These are phyloP conservation scores for Plasmodiophora brassicae DNA, from an alignment of 208 protist species.

Conservation along the genomic window DNA sequence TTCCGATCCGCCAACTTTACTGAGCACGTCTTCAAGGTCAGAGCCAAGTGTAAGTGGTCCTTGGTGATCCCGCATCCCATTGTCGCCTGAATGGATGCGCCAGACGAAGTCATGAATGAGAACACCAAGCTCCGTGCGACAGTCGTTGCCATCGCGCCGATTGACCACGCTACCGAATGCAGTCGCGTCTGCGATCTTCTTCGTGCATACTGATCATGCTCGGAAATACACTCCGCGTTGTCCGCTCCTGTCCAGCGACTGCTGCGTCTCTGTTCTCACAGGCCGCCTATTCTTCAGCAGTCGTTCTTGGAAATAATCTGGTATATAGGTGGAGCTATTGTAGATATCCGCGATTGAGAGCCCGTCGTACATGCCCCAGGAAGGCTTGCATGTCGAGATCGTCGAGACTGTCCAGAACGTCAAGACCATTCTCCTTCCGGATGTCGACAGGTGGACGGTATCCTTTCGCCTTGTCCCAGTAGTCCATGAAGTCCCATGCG, in stretches of 20 bases:
- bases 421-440: not conserved
- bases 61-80: not conserved
- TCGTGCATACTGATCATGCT: not conserved
- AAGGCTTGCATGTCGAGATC: not conserved
- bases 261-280: no score
- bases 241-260: no score
- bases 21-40: constrained; percentile 1
- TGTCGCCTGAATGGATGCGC: not conserved
- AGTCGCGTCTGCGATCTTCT: not conserved
- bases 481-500: constrained; percentile 23
- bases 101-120: not conserved
- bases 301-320: no score
- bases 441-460: not conserved
- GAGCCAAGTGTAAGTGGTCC: constrained; percentile 30
- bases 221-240: no score
- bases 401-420: not conserved
- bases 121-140: not conserved
- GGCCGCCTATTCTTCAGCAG: no score
- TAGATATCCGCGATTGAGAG: no score
- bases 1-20: constrained; percentile 16
- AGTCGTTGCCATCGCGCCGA: not conserved
- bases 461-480: constrained; percentile 13
- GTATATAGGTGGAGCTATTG: no score
- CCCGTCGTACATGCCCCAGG: not conserved
- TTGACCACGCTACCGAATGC: constrained; percentile 7